These are phyloP conservation scores for Rubia occidens DNA, from an alignment of 305 asterid species.

Conservation along the genomic window DNA sequence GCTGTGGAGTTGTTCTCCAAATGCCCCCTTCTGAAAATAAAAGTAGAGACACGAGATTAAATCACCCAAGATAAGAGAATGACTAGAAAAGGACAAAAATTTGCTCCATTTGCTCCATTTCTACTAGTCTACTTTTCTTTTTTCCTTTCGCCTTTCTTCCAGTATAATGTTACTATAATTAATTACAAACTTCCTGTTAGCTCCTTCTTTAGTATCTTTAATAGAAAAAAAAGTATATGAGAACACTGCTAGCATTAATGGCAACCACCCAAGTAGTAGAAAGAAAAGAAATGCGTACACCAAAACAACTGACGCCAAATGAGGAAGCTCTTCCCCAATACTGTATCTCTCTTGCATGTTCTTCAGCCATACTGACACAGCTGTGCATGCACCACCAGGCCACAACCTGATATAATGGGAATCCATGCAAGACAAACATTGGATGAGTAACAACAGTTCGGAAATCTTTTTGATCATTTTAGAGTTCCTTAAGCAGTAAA, in stretches of 20 bases:
- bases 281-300: slow-evolving; percentile 51
- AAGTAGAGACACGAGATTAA: slow-evolving; percentile 10
- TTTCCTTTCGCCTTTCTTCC: neutral
- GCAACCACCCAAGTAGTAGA: neutral
- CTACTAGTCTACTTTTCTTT: neutral
- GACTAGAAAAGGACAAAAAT: neutral
- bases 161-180: neutral
- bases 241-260: slow-evolving; percentile 7
- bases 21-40: slow-evolving; percentile 63
- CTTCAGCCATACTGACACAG: slow-evolving; percentile 72
- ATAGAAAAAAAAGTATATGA: neutral
- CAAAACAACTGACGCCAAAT: slow-evolving; percentile 61
- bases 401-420: slow-evolving; percentile 56
- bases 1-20: slow-evolving; percentile 82
- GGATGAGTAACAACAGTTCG: slow-evolving; percentile 1
- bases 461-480: neutral
- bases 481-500: neutral
- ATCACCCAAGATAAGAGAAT: neutral
- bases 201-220: neutral
- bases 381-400: slow-evolving; percentile 94
- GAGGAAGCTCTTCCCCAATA: slow-evolving; percentile 72
- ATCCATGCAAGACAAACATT: slow-evolving; percentile 16
- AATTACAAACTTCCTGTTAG: neutral
- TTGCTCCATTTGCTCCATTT: neutral
- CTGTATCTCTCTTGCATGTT: slow-evolving; percentile 45